Evolutionary conservation across 2,329 filamentous ascomycete genomes (phyloP).

Genomic region (Fusarium sp.): DNA sequence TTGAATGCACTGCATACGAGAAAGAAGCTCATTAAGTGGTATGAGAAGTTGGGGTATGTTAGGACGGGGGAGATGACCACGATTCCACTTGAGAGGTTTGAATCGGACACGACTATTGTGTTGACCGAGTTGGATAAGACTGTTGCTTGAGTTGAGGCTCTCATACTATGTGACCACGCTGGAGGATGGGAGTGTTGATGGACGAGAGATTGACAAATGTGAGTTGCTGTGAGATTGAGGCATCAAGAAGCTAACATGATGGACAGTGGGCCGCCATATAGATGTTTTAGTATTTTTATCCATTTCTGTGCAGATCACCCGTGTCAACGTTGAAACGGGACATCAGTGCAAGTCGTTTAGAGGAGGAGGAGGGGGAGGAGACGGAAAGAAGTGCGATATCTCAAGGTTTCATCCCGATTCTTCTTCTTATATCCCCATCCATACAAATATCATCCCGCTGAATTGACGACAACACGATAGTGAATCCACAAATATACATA

Average conservation of each 20-base stretch:
- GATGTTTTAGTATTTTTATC: neutral
- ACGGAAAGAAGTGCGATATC: neutral
- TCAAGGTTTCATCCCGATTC: neutral
- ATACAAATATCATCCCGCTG: neutral
- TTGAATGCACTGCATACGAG: conserved; percentile 51
- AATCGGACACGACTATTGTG: conserved; percentile 40
- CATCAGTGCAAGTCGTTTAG: neutral
- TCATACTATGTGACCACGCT: neutral
- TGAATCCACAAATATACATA: neutral
- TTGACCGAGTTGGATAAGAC: conserved; percentile 52
- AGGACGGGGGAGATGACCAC: conserved; percentile 48
- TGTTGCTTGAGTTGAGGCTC: neutral
- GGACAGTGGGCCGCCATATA: neutral
- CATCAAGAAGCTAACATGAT: neutral
- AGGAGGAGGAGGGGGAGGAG: neutral
- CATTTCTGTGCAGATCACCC: neutral
- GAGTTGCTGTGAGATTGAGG: neutral
- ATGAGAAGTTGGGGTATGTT: conserved; percentile 47
- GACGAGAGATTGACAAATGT: neutral
- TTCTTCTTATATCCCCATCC: neutral
- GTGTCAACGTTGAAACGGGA: neutral
- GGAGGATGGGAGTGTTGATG: neutral
- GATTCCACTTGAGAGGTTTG: conserved; percentile 45
- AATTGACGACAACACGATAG: neutral
- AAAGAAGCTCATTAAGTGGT: conserved; percentile 50